Conservation (phyloP, 2,329 filamentous ascomycete species). For the Aspergillus thermomutatus region DNA sequence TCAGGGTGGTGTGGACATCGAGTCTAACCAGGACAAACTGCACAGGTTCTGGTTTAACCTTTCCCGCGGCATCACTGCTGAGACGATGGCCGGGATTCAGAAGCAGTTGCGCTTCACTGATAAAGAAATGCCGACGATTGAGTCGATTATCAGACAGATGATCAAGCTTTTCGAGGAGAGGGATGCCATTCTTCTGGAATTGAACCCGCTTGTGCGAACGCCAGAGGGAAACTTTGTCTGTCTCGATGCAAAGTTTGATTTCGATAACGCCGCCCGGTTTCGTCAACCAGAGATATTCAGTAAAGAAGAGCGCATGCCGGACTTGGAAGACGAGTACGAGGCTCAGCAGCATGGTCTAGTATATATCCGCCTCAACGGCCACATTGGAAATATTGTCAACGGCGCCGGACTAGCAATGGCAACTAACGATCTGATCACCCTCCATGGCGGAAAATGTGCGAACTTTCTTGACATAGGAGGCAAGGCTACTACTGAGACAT, state of each 20-base stretch:
- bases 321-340: constrained; percentile 26
- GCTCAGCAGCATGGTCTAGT: constrained; percentile 35
- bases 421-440: constrained; percentile 29
- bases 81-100: constrained; percentile 22
- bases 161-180: constrained; percentile 40
- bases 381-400: constrained; percentile 35
- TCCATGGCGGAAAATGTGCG: constrained; percentile 26
- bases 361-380: constrained; percentile 29
- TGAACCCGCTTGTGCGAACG: constrained; percentile 36
- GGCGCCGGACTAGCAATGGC: constrained; percentile 37
- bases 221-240: constrained; percentile 30
- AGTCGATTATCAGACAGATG: constrained; percentile 31
- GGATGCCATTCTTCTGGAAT: constrained; percentile 48
- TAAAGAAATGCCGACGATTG: constrained; percentile 20
- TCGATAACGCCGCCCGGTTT: constrained; percentile 49
- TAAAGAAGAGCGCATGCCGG: constrained; percentile 33
- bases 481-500: constrained; percentile 25
- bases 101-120: constrained; percentile 23
- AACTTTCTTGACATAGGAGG: constrained; percentile 35
- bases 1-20: constrained; percentile 30
- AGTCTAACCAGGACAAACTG: constrained; percentile 23
- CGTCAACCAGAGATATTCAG: constrained; percentile 42
- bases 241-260: constrained; percentile 42
- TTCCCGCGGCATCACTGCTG: constrained; percentile 20
- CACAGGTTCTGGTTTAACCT: constrained; percentile 27